phyloP scores from a whole-genome alignment of 768 basidiomycete genomes.

The Pleurotus sapidus region DNA sequence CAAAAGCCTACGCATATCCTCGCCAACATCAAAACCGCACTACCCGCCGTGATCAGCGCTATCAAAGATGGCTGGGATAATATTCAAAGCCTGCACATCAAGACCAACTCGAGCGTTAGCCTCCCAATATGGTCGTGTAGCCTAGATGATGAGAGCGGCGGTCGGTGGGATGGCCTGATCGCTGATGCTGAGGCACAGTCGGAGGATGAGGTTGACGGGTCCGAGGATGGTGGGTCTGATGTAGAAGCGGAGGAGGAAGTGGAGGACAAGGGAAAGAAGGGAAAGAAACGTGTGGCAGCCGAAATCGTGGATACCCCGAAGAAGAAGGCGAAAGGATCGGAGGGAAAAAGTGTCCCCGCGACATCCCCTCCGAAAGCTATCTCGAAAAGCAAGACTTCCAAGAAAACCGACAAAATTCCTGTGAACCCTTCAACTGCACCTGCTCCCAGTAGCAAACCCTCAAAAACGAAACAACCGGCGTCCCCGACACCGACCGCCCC shows the following conservation, averaged over 20 bases:
- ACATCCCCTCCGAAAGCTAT: constrained; percentile 10
- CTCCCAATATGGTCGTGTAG: constrained; percentile 90
- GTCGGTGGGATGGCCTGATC: constrained; percentile 55
- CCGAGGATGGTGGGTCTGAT: constrained; percentile 16
- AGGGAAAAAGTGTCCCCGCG: constrained; percentile 14
- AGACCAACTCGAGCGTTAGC: constrained; percentile 79
- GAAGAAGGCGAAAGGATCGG: constrained; percentile 40
- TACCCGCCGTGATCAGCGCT: constrained; percentile 69
- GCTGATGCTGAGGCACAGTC: constrained; percentile 18
- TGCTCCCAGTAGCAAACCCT: background rate
- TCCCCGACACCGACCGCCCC: background rate
- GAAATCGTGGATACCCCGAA: constrained; percentile 34
- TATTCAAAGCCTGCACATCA: constrained; percentile 84
- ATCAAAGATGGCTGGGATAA: constrained; percentile 89
- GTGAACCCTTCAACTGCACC: background rate
- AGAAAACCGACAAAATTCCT: background rate
- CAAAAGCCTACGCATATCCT: constrained; percentile 73
- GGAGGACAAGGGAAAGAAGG: constrained; percentile 16
- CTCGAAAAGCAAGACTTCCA: constrained; percentile 6
- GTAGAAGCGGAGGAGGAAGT: constrained; percentile 21
- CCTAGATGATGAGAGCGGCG: constrained; percentile 57
- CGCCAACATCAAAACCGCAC: constrained; percentile 72
- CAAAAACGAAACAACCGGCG: constrained; percentile 17
- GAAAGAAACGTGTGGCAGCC: constrained; percentile 20
- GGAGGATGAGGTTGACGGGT: constrained; percentile 20